phyloP scores from a whole-genome alignment of 2,329 filamentous ascomycete genomes.

The Nemania bipapillata region DNA sequence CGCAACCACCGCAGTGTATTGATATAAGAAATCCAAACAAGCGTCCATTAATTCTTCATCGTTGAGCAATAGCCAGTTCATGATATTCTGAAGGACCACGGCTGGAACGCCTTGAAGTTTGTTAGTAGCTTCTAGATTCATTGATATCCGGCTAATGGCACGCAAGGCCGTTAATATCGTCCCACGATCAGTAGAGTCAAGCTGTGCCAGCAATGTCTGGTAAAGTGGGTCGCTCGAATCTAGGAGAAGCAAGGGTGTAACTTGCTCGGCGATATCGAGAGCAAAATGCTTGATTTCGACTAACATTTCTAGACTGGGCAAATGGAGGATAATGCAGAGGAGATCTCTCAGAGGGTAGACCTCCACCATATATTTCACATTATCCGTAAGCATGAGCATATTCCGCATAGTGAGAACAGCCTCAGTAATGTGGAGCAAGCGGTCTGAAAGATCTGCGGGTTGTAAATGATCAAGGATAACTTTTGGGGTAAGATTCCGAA shows the following conservation, averaged over 20 bases:
- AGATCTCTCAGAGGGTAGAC: constrained; percentile 82
- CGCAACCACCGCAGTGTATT: constrained; percentile 85
- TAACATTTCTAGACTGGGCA: constrained; percentile 76
- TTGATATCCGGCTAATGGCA: constrained; percentile 85
- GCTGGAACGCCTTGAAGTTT: constrained; percentile 76
- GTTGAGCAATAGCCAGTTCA: constrained; percentile 79
- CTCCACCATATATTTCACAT: constrained; percentile 81
- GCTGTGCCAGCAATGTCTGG: constrained; percentile 72
- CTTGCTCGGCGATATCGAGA: constrained; percentile 88
- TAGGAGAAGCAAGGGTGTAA: constrained; percentile 82
- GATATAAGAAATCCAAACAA: constrained; percentile 92
- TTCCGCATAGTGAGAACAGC: constrained; percentile 89
- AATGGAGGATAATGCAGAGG: constrained; percentile 80
- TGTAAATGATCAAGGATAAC: constrained; percentile 76
- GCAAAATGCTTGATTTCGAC: constrained; percentile 90
- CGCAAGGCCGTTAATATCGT: constrained; percentile 82
- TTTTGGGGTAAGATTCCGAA: constrained; percentile 70
- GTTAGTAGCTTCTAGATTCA: constrained; percentile 84
- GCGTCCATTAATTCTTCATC: constrained; percentile 91
- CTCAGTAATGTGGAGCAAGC: constrained; percentile 82
- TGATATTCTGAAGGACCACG: constrained; percentile 72
- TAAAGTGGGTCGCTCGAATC: constrained; percentile 82
- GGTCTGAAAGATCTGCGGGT: constrained; percentile 74
- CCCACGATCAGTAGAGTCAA: constrained; percentile 79
- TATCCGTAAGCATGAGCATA: constrained; percentile 93